A percentile compares a stretch with the other conserved stretches of the same genome.
Evolutionary conservation across 805 yeast species (phyloP).

Genomic region (Monosporozyma aerobia): DNA sequence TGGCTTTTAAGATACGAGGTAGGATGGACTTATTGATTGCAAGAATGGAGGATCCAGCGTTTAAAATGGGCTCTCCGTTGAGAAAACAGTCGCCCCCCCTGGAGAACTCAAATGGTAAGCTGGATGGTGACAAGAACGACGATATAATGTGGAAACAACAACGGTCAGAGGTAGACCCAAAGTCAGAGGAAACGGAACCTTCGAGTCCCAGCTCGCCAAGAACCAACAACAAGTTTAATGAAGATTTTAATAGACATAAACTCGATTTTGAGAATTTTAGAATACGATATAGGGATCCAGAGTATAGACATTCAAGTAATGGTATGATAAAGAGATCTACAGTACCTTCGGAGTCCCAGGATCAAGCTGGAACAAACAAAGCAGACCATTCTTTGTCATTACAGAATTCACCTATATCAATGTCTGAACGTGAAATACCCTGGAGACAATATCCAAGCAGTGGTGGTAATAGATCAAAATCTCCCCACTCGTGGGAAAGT

Average conservation of each 20-base stretch:
- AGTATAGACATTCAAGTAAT: not conserved
- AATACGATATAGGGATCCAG: not conserved
- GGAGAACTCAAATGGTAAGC: not conserved
- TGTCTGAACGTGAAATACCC: not conserved
- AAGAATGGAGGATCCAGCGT: constrained; percentile 6
- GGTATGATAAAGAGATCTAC: not conserved
- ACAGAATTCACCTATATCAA: not conserved
- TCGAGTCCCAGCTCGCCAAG: not conserved
- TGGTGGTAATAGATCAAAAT: not conserved
- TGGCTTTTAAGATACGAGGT: not conserved
- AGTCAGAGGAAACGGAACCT: not conserved
- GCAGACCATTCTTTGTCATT: too few relatives aligned
- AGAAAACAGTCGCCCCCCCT: not conserved
- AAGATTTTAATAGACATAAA: not conserved
- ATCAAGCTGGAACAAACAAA: not conserved
- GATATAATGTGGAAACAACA: not conserved
- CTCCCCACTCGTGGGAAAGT: not conserved
- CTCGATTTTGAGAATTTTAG: not conserved
- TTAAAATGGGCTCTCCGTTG: not conserved
- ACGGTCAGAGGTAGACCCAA: not conserved
- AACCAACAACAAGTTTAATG: not conserved
- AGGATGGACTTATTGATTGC: constrained; percentile 8
- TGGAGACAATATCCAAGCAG: not conserved
- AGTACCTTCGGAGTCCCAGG: not conserved
- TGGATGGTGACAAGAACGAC: not conserved